Percentiles rank a stretch among this genome's conserved stretches.
Evolutionary conservation across 1,139 yeast genomes (phyloP).

Genomic region (Petasospora fabianii): DNA sequence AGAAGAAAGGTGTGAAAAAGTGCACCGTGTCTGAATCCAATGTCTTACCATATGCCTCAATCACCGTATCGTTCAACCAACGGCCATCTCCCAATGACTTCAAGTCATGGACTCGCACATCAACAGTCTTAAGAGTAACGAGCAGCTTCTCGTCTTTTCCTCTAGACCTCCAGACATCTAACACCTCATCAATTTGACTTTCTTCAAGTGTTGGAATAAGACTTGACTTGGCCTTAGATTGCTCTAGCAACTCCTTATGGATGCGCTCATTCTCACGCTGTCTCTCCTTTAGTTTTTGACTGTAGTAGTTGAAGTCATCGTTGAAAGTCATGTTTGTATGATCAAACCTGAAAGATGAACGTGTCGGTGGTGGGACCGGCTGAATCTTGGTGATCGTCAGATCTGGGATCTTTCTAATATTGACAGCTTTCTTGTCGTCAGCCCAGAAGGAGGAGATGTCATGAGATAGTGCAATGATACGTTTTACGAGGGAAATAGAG

Average conservation of each 20-base stretch:
- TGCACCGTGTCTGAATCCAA: conserved; percentile 46
- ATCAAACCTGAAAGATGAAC: conserved; percentile 25
- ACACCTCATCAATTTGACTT: conserved; percentile 35
- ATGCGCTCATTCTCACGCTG: conserved; percentile 36
- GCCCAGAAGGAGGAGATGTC: too few relatives aligned
- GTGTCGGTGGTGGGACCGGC: conserved; percentile 24
- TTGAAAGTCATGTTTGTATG: conserved; percentile 28
- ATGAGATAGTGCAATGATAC: too few relatives aligned
- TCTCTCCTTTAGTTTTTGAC: conserved; percentile 39
- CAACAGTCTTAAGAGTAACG: conserved; percentile 48
- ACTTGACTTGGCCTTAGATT: conserved; percentile 16
- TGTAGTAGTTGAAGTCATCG: conserved; percentile 38
- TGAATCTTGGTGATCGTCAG: conserved; percentile 32
- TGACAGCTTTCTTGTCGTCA: neutral
- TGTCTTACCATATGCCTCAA: conserved; percentile 73
- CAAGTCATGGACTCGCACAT: conserved; percentile 63
- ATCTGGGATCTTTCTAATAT: conserved; percentile 8
- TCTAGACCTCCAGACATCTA: conserved; percentile 35
- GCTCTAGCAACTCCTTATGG: conserved; percentile 32
- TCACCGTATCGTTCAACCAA: conserved; percentile 91
- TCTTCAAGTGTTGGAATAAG: conserved; percentile 30
- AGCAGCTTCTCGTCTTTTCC: conserved; percentile 32
- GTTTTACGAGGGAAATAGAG: too few relatives aligned
- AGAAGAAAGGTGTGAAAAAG: conserved; percentile 87
- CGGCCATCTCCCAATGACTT: conserved; percentile 63